Conservation (phyloP, 441 rosid species). For the Erysimum cheiri region DNA sequence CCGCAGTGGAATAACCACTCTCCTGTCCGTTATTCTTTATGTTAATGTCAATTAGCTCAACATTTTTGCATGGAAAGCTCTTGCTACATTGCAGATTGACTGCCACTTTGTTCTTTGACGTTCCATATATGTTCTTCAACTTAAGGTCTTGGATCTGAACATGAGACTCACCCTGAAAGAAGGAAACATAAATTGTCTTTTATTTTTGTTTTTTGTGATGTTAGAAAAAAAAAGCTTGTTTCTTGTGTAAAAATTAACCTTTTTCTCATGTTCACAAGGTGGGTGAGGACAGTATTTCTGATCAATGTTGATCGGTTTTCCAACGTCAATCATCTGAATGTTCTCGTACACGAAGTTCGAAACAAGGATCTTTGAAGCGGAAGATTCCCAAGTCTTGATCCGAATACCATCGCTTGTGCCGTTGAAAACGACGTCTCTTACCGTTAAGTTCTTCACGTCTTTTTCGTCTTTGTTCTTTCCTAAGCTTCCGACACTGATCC, state of each 20-base stretch:
- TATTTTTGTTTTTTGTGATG: neutral
- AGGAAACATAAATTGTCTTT: neutral
- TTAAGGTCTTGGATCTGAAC: constrained; percentile 33
- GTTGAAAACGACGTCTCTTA: constrained; percentile 38
- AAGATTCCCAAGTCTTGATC: constrained; percentile 53
- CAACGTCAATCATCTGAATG: constrained; percentile 51
- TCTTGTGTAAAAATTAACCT: constrained; percentile 20
- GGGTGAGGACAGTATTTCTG: constrained; percentile 52
- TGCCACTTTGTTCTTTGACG: constrained; percentile 32
- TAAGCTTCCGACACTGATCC: constrained; percentile 47
- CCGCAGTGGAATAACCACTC: constrained; percentile 14
- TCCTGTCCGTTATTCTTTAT: constrained; percentile 7
- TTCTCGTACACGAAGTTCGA: constrained; percentile 50
- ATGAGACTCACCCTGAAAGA: constrained; percentile 29
- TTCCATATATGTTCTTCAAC: constrained; percentile 39
- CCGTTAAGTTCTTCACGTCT: constrained; percentile 28
- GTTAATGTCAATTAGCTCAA: constrained; percentile 33
- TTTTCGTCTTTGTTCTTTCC: constrained; percentile 43
- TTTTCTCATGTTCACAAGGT: constrained; percentile 37
- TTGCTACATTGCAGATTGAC: constrained; percentile 38
- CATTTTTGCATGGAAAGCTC: constrained; percentile 27
- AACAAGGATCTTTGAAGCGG: constrained; percentile 48
- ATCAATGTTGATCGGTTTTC: constrained; percentile 52
- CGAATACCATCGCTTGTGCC: constrained; percentile 43
- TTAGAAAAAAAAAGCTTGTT: neutral